These are phyloP conservation scores for Mortierella alpina DNA, from an alignment of 192 early-diverging fungal genomes.

Conservation along the genomic window DNA sequence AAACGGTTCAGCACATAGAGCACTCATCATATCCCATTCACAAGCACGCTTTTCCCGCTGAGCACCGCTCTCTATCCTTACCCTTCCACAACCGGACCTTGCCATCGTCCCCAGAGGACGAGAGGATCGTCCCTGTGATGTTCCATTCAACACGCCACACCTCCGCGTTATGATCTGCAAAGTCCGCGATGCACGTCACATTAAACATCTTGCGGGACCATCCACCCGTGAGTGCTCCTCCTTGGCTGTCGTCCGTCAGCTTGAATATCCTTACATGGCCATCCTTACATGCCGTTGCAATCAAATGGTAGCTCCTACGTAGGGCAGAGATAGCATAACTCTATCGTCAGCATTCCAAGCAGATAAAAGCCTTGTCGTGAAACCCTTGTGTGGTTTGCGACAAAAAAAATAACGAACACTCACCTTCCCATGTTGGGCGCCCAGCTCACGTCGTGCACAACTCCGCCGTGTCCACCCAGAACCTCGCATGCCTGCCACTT, in stretches of 20 bases:
- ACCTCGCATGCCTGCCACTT: slow-evolving; percentile 73
- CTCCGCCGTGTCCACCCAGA: slow-evolving; percentile 69
- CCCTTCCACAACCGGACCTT: slow-evolving; percentile 86
- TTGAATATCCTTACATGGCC: slow-evolving; percentile 81
- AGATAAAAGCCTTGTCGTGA: neutral
- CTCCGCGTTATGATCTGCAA: slow-evolving; percentile 74
- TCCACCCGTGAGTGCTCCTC: slow-evolving; percentile 41
- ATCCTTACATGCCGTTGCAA: slow-evolving; percentile 86
- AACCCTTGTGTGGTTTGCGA: neutral
- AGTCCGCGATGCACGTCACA: slow-evolving; percentile 66
- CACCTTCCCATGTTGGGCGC: slow-evolving; percentile 77
- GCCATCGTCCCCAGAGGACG: slow-evolving; percentile 86
- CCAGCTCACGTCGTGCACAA: slow-evolving; percentile 77
- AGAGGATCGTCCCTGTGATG: slow-evolving; percentile 81
- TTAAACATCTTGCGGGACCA: slow-evolving; percentile 59
- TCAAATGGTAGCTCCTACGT: slow-evolving; percentile 78
- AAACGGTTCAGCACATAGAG: neutral
- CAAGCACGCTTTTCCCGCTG: neutral
- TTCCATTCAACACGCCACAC: slow-evolving; percentile 92
- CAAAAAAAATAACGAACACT: neutral
- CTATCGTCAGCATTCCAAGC: slow-evolving; percentile 6
- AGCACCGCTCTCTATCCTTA: slow-evolving; percentile 7
- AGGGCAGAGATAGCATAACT: neutral
- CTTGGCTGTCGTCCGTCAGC: slow-evolving; percentile 60
- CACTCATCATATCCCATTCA: slow-evolving; percentile 19